These are phyloP conservation scores for Aristolochia fimbriata DNA, from an alignment of 164 flowering plant species.

Conservation along the genomic window DNA sequence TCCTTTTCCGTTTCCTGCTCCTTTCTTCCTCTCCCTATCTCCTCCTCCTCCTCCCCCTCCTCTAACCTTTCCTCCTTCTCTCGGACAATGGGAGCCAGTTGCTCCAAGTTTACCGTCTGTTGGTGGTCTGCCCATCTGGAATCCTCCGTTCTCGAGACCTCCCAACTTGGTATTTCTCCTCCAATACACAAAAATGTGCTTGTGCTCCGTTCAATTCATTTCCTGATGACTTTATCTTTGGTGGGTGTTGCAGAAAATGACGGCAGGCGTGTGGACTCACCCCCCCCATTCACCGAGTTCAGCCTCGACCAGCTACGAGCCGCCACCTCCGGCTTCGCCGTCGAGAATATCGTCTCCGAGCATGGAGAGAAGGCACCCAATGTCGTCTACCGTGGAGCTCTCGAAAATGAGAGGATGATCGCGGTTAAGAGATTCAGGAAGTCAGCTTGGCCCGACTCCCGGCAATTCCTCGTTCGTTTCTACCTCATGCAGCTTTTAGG, in stretches of 20 bases:
- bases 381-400: constrained; percentile 72
- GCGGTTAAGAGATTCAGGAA: constrained; percentile 84
- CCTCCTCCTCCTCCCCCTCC: constrained; percentile 6
- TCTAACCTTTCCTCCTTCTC: not conserved
- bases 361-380: constrained; percentile 96
- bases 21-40: constrained; percentile 1
- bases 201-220: not conserved
- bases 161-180: constrained; percentile 43
- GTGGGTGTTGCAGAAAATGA: constrained; percentile 37
- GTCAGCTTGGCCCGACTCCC: constrained; percentile 86
- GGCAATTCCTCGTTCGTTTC: constrained; percentile 66
- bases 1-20: not conserved
- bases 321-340: constrained; percentile 61
- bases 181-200: not conserved
- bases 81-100: constrained; percentile 58
- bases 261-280: constrained; percentile 25
- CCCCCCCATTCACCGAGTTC: constrained; percentile 56
- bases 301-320: constrained; percentile 59
- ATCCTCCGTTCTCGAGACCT: constrained; percentile 41
- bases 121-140: constrained; percentile 71
- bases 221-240: not conserved
- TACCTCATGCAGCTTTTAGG: not conserved
- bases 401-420: constrained; percentile 45
- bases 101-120: constrained; percentile 67
- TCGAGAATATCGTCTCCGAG: constrained; percentile 85